Conservation (phyloP, 345 rosid genomes). For the Eucalyptus decipiens region DNA sequence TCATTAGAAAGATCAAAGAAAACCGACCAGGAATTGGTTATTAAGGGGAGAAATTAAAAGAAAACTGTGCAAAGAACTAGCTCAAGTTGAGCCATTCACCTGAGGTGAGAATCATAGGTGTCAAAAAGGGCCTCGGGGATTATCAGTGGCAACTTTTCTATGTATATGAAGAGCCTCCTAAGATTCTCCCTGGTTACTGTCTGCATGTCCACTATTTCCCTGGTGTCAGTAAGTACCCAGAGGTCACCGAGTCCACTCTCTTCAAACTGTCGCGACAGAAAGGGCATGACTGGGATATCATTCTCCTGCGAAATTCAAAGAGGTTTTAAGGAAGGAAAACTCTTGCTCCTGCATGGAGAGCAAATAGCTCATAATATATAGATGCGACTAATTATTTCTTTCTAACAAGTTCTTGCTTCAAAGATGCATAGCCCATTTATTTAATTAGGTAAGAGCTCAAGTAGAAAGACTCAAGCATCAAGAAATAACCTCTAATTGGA, state of each 20-base stretch:
- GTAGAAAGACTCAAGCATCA: neutral
- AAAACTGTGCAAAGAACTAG: neutral
- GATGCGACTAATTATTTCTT: neutral
- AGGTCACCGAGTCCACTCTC: constrained; percentile 68
- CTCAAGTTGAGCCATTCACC: neutral
- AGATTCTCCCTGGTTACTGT: constrained; percentile 46
- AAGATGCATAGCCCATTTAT: neutral
- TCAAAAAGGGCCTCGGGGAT: constrained; percentile 37
- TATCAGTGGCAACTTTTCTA: constrained; percentile 47
- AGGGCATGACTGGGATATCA: constrained; percentile 54
- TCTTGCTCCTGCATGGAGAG: neutral
- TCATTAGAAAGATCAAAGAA: neutral
- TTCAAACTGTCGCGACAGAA: constrained; percentile 58
- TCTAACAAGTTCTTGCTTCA: neutral
- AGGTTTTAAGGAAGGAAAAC: neutral
- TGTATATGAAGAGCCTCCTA: constrained; percentile 39
- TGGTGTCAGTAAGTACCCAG: constrained; percentile 43
- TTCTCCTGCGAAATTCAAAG: constrained; percentile 25
- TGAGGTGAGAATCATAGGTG: constrained; percentile 30
- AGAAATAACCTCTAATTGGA: neutral
- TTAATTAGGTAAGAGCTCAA: neutral
- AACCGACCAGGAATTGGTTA: neutral
- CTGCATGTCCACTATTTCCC: constrained; percentile 35
- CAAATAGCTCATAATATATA: neutral
- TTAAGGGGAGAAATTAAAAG: neutral